A percentile compares a stretch with the other conserved stretches of the same genome.
These are phyloP conservation scores for Fusarium sp. DNA, from an alignment of 2,329 filamentous ascomycete species.

Conservation along the genomic window DNA sequence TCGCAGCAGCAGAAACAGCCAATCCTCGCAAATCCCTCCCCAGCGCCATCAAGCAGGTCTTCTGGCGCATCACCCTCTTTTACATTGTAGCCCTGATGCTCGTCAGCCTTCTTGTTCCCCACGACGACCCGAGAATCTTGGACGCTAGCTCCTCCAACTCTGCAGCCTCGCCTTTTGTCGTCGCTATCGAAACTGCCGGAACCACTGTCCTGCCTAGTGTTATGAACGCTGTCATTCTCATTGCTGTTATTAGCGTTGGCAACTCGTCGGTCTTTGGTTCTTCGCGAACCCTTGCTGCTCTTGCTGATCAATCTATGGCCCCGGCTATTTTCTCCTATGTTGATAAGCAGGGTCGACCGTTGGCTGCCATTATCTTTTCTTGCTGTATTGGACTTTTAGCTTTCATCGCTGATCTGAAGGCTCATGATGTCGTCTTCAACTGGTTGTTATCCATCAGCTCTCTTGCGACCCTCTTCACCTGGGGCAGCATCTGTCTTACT, in stretches of 20 bases:
- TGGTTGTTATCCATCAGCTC: constrained; percentile 83
- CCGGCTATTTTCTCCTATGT: constrained; percentile 81
- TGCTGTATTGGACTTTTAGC: constrained; percentile 76
- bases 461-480: constrained; percentile 79
- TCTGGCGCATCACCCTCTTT: constrained; percentile 92
- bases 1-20: constrained; percentile 80
- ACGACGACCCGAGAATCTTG: constrained; percentile 72
- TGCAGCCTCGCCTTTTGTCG: constrained; percentile 88
- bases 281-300: constrained; percentile 87
- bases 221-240: constrained; percentile 94
- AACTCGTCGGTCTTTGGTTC: constrained; percentile 93
- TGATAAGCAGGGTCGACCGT: constrained; percentile 81
- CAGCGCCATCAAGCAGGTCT: constrained; percentile 92
- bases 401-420: constrained; percentile 74
- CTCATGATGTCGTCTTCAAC: constrained; percentile 72
- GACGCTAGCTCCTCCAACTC: constrained; percentile 68
- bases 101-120: constrained; percentile 84
- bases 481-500: constrained; percentile 84
- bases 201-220: constrained; percentile 83
- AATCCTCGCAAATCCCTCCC: constrained; percentile 84
- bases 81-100: constrained; percentile 85
- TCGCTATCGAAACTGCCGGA: constrained; percentile 86
- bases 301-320: constrained; percentile 87
- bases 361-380: constrained; percentile 75
- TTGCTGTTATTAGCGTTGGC: constrained; percentile 89